Conservation (phyloP, 2,329 filamentous ascomycete genomes). For the Xylariaceae sp. region DNA sequence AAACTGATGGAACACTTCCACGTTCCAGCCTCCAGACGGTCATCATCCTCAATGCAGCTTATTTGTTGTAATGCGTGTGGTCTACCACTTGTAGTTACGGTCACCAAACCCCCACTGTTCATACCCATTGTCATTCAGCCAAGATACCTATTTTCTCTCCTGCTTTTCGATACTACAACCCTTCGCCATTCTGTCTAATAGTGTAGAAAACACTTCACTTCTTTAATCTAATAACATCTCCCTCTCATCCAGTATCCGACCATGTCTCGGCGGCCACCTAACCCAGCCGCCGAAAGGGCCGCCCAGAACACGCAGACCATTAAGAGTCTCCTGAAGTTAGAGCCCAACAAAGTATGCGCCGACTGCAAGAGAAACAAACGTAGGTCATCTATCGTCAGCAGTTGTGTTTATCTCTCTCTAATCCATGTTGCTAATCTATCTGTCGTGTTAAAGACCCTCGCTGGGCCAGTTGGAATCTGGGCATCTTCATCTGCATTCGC, state of each 20-base stretch:
- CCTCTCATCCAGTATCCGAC: constrained; percentile 19
- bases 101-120: constrained; percentile 5
- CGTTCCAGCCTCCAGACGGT: constrained; percentile 7
- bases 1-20: not conserved
- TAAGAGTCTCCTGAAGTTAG: constrained; percentile 90
- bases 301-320: constrained; percentile 92
- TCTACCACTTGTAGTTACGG: not conserved
- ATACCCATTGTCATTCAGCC: constrained; percentile 1
- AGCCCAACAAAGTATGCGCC: constrained; percentile 92
- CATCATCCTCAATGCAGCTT: constrained; percentile 9
- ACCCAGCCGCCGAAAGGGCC: constrained; percentile 77
- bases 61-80: not conserved
- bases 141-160: constrained; percentile 4
- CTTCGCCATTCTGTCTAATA: not conserved
- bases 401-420: not conserved
- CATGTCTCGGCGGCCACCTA: constrained; percentile 76
- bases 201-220: not conserved
- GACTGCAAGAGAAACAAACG: constrained; percentile 99
- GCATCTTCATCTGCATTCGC: constrained; percentile 94
- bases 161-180: not conserved
- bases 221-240: not conserved
- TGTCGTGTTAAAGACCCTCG: constrained; percentile 62
- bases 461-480: constrained; percentile 99
- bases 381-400: constrained; percentile 40
- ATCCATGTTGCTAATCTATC: constrained; percentile 2